A percentile compares a stretch with the other conserved stretches of the same genome.
Evolutionary conservation across 1,284 basidiomycete genomes (phyloP).

Genomic region (Cryptococcus sp.): DNA sequence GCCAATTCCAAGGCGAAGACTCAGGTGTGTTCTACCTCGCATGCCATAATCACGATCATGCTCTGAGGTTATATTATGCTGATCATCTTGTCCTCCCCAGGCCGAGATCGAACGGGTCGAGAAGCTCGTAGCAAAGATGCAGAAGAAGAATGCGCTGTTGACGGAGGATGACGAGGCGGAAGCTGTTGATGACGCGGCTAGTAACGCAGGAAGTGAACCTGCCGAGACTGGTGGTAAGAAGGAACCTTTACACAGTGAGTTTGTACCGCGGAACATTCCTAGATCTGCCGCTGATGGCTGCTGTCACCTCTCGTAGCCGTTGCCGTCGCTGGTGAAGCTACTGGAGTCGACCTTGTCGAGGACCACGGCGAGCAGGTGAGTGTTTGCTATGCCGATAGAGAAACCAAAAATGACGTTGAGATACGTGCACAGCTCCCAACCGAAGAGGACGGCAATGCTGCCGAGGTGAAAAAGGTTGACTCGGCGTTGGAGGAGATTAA

Average conservation of each 20-base stretch:
- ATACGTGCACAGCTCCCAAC: conserved; percentile 54
- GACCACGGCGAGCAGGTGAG: conserved; percentile 29
- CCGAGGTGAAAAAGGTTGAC: conserved; percentile 58
- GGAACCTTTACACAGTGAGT: conserved; percentile 47
- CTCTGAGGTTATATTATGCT: conserved; percentile 60
- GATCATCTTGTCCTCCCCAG: conserved; percentile 61
- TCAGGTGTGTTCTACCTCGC: conserved; percentile 36
- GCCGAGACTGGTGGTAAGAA: conserved; percentile 29
- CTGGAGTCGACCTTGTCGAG: conserved; percentile 27
- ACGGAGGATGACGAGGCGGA: conserved; percentile 24
- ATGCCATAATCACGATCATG: background rate
- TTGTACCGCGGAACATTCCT: background rate
- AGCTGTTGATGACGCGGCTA: conserved; percentile 19
- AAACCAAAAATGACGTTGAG: background rate
- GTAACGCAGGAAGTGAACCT: conserved; percentile 1
- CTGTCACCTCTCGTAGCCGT: conserved; percentile 24
- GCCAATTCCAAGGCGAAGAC: conserved; percentile 60
- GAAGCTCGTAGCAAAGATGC: conserved; percentile 58
- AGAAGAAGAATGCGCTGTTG: conserved; percentile 51
- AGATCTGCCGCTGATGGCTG: background rate
- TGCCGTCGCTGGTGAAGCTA: conserved; percentile 28
- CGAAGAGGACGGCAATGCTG: conserved; percentile 57
- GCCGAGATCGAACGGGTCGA: conserved; percentile 72
- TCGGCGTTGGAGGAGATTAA: conserved; percentile 59
- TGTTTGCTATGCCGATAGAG: background rate